Base-by-base conservation (phyloP, 257 asterid genomes). In the Penstemon barbatus region DNA sequence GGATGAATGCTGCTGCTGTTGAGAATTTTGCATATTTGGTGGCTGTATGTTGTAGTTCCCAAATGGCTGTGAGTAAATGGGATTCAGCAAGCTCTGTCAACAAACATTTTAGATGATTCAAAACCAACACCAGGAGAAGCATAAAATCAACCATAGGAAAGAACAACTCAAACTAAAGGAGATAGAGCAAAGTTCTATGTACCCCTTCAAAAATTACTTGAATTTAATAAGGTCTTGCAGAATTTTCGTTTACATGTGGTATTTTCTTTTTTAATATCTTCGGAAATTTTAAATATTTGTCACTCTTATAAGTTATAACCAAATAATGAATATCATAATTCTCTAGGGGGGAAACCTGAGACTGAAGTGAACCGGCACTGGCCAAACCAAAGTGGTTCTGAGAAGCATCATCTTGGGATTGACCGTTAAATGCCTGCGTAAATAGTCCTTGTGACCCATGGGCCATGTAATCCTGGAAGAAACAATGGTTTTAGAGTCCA, bases 381-480 rank as follows among this genome's bases (percentile, higher is more conserved):
- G 87, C 76, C 71, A 82, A 71, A 52, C 90, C 88, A 40, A 82
- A 89, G 74, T 86, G 97, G 76, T 77, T 86, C 66, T 89, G 98
- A 60, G 98, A 81, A 76, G 87, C 66, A 65, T 91, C 97, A 58
- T 94, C 96, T 65, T 87, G 94, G 67, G 97, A 84, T 62, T 88
- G 97, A 72, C 89, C 96, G 67, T 74, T 87, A 77, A 79, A 89
- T 63, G 90, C 95, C 76, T 94, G 99, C 6, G 99, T 87, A 78
- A 94, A 94, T 71, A 94, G 82, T 53, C 96, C 97, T 69, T 87
- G 97, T 5, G 96, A 81, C 72, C 98, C 97, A 83, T 89, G 95
- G 78, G 90, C 84, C 88, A 91, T 83, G 67, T 94, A 94, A 67
- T 94, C 99, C 98, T 91, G 83, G 58, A 70, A 60, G 37, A 66